Percentiles rank a stretch among this genome's conserved stretches.
Evolutionary conservation across 495 filamentous ascomycete species (phyloP).

Genomic region (Stereocaulon alpinum): DNA sequence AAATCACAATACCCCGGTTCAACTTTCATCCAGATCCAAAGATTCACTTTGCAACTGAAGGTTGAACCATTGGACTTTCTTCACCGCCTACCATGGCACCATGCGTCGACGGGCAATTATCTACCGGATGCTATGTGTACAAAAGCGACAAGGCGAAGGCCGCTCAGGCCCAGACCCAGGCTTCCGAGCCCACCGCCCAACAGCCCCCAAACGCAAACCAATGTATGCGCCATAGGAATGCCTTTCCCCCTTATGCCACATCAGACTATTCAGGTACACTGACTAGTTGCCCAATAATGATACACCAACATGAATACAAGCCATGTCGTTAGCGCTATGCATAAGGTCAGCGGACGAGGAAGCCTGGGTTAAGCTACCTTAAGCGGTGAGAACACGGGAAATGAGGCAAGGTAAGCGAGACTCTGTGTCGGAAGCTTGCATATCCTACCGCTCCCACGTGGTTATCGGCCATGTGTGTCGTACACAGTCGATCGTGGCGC

Average conservation of each 20-base stretch:
- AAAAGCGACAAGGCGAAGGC: not conserved
- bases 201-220: no score
- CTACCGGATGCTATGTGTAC: not conserved
- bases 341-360: not conserved
- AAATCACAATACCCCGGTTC: not conserved
- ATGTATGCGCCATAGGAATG: not conserved
- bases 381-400: not conserved
- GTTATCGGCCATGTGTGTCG: constrained; percentile 2
- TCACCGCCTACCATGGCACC: not conserved
- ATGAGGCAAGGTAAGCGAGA: not conserved
- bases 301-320: not conserved
- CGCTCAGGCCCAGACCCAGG: constrained; percentile 4
- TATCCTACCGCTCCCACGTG: not conserved
- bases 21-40: no score
- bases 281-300: not conserved
- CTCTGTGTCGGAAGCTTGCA: not conserved
- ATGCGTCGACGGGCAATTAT: not conserved
- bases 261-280: not conserved
- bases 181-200: not conserved
- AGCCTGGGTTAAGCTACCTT: not conserved
- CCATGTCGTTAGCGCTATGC: not conserved
- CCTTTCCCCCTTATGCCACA: not conserved
- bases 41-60: no score
- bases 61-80: not conserved
- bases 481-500: not conserved